Evolutionary conservation across 257 asterid species (phyloP).

Genomic region (Petunia secreta): DNA sequence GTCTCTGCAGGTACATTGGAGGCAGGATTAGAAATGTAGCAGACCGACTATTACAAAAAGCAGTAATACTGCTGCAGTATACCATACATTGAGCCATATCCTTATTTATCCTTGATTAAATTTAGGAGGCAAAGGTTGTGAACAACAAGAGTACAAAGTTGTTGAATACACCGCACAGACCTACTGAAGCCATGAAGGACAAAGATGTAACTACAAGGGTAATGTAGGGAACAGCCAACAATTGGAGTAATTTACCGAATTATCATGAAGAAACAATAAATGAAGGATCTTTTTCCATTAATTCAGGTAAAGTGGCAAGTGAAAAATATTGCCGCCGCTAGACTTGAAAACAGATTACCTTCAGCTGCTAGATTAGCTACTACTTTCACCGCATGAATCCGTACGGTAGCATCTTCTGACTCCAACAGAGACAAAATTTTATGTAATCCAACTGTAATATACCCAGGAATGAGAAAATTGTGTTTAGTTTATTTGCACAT

Average conservation of each 20-base stretch:
- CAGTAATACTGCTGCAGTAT: background rate
- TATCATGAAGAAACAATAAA: background rate
- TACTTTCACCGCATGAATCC: constrained; percentile 98
- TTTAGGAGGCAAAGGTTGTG: background rate
- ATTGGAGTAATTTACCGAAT: background rate
- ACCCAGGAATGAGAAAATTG: constrained; percentile 22
- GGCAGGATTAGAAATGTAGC: constrained; percentile 27
- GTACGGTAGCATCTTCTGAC: constrained; percentile 87
- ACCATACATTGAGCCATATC: background rate
- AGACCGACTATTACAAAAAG: constrained; percentile 29
- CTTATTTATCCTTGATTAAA: background rate
- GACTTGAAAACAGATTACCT: constrained; percentile 52
- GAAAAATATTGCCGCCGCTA: background rate
- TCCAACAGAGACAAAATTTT: constrained; percentile 92
- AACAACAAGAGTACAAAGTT: background rate
- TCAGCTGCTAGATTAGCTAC: constrained; percentile 99
- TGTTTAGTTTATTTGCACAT: background rate
- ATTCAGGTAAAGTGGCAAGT: background rate
- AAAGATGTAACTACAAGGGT: background rate
- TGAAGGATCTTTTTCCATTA: background rate
- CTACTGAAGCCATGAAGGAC: background rate
- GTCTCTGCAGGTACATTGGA: constrained; percentile 58
- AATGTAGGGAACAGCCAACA: background rate
- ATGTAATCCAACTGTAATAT: constrained; percentile 83
- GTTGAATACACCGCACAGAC: background rate